Conservation (phyloP, 163 green algal genomes). For the Smithsoniella earleae region DNA sequence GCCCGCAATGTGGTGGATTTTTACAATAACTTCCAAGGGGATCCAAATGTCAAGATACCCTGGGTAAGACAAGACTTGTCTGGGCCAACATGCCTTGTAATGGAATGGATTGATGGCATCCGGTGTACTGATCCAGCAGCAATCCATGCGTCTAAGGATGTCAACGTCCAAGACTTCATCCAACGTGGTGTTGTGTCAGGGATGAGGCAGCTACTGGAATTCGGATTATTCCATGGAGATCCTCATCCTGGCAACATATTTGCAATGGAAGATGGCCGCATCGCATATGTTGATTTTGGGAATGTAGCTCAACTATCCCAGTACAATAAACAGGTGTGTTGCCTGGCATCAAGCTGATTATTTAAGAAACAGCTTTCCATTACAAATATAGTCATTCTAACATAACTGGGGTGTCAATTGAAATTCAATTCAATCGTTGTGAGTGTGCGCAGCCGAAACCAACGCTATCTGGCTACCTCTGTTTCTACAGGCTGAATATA, state of each 20-base stretch:
- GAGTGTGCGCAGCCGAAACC: no score
- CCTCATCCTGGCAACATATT: slow-evolving; percentile 91
- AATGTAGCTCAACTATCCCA: slow-evolving; percentile 88
- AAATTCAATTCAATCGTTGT: no score
- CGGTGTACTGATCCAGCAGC: slow-evolving; percentile 74
- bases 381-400: no score
- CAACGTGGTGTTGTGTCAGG: slow-evolving; percentile 71
- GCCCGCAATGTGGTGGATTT: slow-evolving; percentile 70
- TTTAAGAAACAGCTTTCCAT: no score
- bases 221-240: slow-evolving; percentile 59
- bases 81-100: slow-evolving; percentile 63
- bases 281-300: slow-evolving; percentile 99
- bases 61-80: slow-evolving; percentile 77
- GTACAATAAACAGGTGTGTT: slow-evolving; percentile 63
- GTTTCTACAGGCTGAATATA: no score
- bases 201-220: slow-evolving; percentile 83
- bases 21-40: slow-evolving; percentile 75
- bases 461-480: no score
- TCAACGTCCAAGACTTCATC: slow-evolving; percentile 81
- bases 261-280: slow-evolving; percentile 83
- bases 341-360: background rate
- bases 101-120: slow-evolving; percentile 99
- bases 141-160: slow-evolving; percentile 48
- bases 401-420: no score
- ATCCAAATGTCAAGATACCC: slow-evolving; percentile 96